A percentile compares a stretch with the other conserved stretches of the same genome.
Conservation (phyloP, 768 basidiomycete genomes). For the Steccherinum ochraceum region DNA sequence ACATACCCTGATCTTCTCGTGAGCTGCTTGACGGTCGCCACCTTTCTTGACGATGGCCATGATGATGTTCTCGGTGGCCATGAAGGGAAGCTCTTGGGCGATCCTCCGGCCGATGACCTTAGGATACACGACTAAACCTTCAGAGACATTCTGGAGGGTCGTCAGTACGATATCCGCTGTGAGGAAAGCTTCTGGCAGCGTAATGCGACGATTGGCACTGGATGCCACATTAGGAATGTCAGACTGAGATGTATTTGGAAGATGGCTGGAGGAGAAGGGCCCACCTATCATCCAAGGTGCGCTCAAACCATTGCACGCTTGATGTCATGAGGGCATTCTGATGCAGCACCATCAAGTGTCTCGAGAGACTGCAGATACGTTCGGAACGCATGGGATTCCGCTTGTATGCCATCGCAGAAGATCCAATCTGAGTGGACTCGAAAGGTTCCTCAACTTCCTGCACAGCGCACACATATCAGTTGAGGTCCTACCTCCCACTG, state of each 20-base stretch:
- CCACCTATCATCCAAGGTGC: constrained; percentile 93
- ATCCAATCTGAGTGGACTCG: constrained; percentile 97
- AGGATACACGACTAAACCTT: constrained; percentile 99
- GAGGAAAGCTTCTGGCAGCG: constrained; percentile 94
- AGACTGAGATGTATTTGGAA: not conserved
- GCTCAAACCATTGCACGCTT: constrained; percentile 97
- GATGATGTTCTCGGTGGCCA: constrained; percentile 99
- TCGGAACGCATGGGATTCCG: constrained; percentile 99
- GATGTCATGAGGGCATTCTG: constrained; percentile 95
- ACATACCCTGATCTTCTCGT: constrained; percentile 86
- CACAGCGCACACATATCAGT: not conserved
- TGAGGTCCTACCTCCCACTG: not conserved
- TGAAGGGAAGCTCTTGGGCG: constrained; percentile 93
- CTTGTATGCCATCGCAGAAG: constrained; percentile 98
- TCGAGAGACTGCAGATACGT: constrained; percentile 91
- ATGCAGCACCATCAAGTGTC: constrained; percentile 93
- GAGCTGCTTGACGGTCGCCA: constrained; percentile 94
- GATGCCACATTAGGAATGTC: too few species aligned
- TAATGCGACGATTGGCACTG: constrained; percentile 94
- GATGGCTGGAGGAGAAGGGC: constrained; percentile 3
- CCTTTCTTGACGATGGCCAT: constrained; percentile 97
- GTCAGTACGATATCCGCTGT: constrained; percentile 95
- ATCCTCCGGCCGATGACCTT: constrained; percentile 91
- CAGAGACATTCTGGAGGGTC: constrained; percentile 93
- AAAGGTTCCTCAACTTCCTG: constrained; percentile 98